Evolutionary conservation across 2,329 filamentous ascomycete genomes (phyloP).

Genomic region (Ceratocystiopsis minuta): DNA sequence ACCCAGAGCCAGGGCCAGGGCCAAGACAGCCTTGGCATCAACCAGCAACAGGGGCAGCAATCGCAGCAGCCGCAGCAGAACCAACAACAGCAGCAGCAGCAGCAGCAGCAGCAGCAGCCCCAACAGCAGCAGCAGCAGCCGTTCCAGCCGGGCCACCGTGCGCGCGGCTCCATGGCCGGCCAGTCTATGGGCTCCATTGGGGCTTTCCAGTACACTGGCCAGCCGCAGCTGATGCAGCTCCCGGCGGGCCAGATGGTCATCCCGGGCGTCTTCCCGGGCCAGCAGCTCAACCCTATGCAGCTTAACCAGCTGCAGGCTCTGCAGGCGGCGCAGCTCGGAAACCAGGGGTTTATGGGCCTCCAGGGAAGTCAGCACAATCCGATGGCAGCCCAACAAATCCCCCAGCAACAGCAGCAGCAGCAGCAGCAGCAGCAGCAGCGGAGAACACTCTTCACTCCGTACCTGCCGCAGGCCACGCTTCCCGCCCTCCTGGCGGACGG

Average conservation of each 20-base stretch:
- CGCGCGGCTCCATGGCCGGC: conserved; percentile 68
- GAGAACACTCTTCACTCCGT: conserved; percentile 96
- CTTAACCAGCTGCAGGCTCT: conserved; percentile 81
- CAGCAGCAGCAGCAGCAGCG: conserved; percentile 77
- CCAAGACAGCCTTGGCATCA: conserved; percentile 32
- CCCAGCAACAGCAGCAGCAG: conserved; percentile 45
- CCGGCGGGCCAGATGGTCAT: conserved; percentile 66
- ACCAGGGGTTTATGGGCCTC: conserved; percentile 54
- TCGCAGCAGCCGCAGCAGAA: conserved; percentile 26
- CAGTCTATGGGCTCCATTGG: conserved; percentile 69
- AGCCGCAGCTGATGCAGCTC: conserved; percentile 75
- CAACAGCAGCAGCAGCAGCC: conserved; percentile 21
- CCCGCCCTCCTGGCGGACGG: conserved; percentile 81
- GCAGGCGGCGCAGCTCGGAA: conserved; percentile 70
- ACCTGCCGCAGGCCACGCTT: conserved; percentile 83
- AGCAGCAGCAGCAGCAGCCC: conserved; percentile 35
- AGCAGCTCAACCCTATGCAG: conserved; percentile 71
- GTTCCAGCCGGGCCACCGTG: conserved; percentile 86
- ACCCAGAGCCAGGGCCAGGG: conserved; percentile 54
- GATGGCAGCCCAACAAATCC: conserved; percentile 54
- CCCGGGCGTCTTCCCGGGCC: conserved; percentile 66
- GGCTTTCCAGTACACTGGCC: conserved; percentile 73
- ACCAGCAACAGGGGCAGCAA: conserved; percentile 24
- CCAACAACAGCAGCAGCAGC: conserved; percentile 30
- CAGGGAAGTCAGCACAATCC: conserved; percentile 57